A percentile compares a stretch with the other conserved stretches of the same genome.
Evolutionary conservation across 2,329 filamentous ascomycete species (phyloP).

Genomic region (Calonectria hongkongensis): DNA sequence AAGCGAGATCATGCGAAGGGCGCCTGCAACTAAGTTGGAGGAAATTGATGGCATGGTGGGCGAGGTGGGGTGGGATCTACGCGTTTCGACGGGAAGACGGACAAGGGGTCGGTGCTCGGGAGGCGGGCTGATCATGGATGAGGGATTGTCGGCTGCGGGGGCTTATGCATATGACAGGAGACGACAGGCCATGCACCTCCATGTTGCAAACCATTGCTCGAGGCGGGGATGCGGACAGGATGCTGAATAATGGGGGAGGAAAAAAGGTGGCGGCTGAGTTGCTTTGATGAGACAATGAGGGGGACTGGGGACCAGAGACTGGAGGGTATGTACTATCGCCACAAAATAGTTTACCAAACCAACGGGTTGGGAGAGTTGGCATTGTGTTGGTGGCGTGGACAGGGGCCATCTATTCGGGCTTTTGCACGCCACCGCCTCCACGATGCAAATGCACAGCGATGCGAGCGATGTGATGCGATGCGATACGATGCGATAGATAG

Average conservation of each 20-base stretch:
- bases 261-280: slow-evolving; percentile 1
- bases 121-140: slow-evolving; percentile 20
- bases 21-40: slow-evolving; percentile 16
- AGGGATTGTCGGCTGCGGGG: slow-evolving; percentile 16
- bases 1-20: slow-evolving; percentile 35
- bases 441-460: slow-evolving; percentile 1
- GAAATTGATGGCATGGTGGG: slow-evolving; percentile 31
- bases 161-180: slow-evolving; percentile 25
- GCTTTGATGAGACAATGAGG: slow-evolving; percentile 17
- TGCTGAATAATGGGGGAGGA: neutral
- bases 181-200: slow-evolving; percentile 10
- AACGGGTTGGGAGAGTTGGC: slow-evolving; percentile 36
- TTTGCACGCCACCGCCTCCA: slow-evolving; percentile 12
- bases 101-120: slow-evolving; percentile 20
- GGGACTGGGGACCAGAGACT: neutral
- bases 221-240: slow-evolving; percentile 11
- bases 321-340: slow-evolving; percentile 3
- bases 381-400: slow-evolving; percentile 51
- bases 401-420: slow-evolving; percentile 23
- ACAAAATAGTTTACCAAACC: neutral
- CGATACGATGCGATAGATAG: neutral
- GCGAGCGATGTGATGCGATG: neutral
- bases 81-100: slow-evolving; percentile 28
- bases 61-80: slow-evolving; percentile 35
- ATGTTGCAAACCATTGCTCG: neutral